Evolutionary conservation across 2,329 filamentous ascomycete genomes (phyloP).

Genomic region (Clonostachys rhizophaga): DNA sequence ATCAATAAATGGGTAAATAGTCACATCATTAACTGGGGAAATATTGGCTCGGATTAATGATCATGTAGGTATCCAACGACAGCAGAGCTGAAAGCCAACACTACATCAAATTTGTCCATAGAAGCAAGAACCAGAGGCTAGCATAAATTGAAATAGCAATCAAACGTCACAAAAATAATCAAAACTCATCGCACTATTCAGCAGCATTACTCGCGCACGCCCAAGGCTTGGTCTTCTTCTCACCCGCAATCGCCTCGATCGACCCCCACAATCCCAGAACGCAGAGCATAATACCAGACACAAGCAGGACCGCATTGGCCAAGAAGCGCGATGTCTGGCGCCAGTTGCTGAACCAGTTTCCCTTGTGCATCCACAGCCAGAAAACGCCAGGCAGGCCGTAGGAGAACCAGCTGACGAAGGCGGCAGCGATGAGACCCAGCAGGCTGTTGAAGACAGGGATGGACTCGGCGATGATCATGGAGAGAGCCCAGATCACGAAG

Average conservation of each 20-base stretch:
- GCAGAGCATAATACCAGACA: constrained; percentile 27
- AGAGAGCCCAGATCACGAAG: constrained; percentile 49
- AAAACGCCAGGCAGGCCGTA: constrained; percentile 40
- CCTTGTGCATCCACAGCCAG: constrained; percentile 42
- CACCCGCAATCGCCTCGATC: constrained; percentile 24
- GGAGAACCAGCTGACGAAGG: constrained; percentile 67
- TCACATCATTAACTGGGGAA: too few relatives aligned
- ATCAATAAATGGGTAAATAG: too few relatives aligned
- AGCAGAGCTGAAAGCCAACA: too few relatives aligned
- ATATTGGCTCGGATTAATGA: too few relatives aligned
- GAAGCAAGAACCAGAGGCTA: too few relatives aligned
- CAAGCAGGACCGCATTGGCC: constrained; percentile 20
- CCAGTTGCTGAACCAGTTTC: constrained; percentile 26
- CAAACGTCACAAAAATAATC: too few relatives aligned
- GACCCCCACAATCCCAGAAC: constrained; percentile 32
- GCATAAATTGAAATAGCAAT: too few relatives aligned
- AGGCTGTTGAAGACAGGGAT: constrained; percentile 67
- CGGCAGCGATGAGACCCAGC: constrained; percentile 55
- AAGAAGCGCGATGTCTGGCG: constrained; percentile 22
- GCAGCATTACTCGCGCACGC: constrained; percentile 22
- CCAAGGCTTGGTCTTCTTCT: constrained; percentile 24
- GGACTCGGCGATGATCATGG: constrained; percentile 64
- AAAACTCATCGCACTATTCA: not conserved
- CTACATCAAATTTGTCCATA: too few relatives aligned
- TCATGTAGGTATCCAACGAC: too few relatives aligned